A percentile compares a stretch with the other conserved stretches of the same genome.
These are phyloP conservation scores for Verticillium tricorpus DNA, from an alignment of 2,329 filamentous ascomycete genomes.

Conservation along the genomic window DNA sequence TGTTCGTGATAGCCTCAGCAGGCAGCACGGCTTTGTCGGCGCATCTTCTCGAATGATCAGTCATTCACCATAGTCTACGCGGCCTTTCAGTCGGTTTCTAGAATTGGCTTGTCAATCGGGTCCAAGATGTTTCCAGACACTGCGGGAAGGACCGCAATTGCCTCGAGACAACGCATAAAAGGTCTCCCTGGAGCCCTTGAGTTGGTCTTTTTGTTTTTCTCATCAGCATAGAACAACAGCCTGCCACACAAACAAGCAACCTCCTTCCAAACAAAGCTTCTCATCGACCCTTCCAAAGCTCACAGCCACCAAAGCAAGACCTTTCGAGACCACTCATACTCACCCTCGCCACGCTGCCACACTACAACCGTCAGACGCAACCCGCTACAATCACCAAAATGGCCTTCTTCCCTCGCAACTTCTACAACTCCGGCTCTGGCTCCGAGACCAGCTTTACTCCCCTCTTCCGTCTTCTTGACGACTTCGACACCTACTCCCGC, in stretches of 20 bases:
- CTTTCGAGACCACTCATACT: too few species aligned
- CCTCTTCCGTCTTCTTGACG: conserved; percentile 61
- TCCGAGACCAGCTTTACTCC: conserved; percentile 49
- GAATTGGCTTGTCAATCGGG: conserved; percentile 9
- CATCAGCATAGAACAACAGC: conserved; percentile 18
- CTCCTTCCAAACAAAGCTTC: conserved; percentile 6
- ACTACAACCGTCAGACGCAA: neutral
- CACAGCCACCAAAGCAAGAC: neutral
- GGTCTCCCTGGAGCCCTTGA: conserved; percentile 11
- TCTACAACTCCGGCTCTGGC: conserved; percentile 44
- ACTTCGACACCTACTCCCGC: conserved; percentile 54
- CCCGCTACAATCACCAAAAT: conserved; percentile 35
- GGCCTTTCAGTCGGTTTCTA: conserved; percentile 8
- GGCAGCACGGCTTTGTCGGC: neutral
- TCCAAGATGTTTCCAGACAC: conserved; percentile 19
- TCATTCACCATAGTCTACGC: neutral
- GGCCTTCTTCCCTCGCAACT: conserved; percentile 54
- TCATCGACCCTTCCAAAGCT: conserved; percentile 13
- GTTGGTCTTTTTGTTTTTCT: conserved; percentile 9
- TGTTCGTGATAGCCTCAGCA: neutral
- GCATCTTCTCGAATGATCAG: neutral
- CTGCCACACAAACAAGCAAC: neutral
- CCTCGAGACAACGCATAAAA: conserved; percentile 23
- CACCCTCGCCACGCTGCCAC: neutral
- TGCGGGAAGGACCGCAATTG: conserved; percentile 15